A percentile compares a stretch with the other conserved stretches of the same genome.
Evolutionary conservation across 208 protist genomes (phyloP).

Genomic region (Acanthamoeba castellanii): DNA sequence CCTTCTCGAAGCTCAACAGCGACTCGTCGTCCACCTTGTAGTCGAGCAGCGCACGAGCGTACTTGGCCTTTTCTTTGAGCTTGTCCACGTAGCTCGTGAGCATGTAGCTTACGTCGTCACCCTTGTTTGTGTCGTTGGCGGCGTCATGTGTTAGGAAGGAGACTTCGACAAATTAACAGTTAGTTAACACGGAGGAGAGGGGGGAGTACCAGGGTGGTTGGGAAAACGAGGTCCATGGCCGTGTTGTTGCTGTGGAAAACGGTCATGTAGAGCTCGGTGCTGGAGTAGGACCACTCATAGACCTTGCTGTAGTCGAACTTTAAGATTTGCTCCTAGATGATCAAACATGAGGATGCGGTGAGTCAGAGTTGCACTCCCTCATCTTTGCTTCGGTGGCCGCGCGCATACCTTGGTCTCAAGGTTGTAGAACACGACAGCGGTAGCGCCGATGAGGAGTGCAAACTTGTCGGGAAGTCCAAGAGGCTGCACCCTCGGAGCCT

Average conservation of each 20-base stretch:
- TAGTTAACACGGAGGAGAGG: neutral
- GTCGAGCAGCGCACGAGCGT: slow-evolving; percentile 19
- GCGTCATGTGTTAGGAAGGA: neutral
- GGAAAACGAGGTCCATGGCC: neutral
- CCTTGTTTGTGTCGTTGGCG: neutral
- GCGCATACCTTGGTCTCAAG: neutral
- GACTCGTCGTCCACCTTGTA: slow-evolving; percentile 67
- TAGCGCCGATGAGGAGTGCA: neutral
- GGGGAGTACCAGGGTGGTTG: neutral
- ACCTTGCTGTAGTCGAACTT: slow-evolving; percentile 14
- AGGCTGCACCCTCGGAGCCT: neutral
- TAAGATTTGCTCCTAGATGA: neutral
- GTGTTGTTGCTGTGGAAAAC: neutral
- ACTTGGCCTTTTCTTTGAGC: slow-evolving; percentile 52
- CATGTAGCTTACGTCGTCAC: slow-evolving; percentile 12
- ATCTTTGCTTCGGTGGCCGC: too few species aligned
- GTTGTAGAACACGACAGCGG: neutral
- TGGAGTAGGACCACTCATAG: slow-evolving; percentile 13
- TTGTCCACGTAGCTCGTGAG: neutral
- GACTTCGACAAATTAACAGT: too few species aligned
- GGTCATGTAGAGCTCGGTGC: neutral
- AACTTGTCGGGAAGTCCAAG: neutral
- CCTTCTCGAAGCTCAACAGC: slow-evolving; percentile 66
- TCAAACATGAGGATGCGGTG: neutral
- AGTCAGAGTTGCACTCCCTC: too few species aligned